Evolutionary conservation across 225 moss, liverwort and hornwort species (phyloP).

Genomic region (Neckera pumila): DNA sequence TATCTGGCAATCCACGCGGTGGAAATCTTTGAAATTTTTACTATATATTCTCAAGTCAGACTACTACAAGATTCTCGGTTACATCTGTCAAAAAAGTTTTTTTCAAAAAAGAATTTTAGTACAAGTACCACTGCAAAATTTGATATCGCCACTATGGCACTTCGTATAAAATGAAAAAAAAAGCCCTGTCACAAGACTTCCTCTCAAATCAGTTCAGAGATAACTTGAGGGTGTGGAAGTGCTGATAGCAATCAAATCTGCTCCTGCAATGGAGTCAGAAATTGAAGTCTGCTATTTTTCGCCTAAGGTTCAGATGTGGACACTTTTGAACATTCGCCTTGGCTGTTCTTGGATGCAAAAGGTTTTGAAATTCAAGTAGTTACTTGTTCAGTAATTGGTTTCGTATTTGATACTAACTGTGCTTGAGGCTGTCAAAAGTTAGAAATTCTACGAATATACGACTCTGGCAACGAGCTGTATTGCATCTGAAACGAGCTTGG

Average conservation of each 20-base stretch:
- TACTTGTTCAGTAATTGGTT: neutral
- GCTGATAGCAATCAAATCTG: too few species aligned
- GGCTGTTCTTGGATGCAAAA: accelerated
- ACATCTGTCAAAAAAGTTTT: too few species aligned
- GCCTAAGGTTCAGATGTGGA: accelerated
- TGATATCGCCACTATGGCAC: too few species aligned
- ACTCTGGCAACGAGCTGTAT: accelerated
- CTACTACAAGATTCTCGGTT: too few species aligned
- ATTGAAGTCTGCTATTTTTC: accelerated
- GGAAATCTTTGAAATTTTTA: too few species aligned
- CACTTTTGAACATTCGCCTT: neutral
- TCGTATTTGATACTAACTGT: accelerated
- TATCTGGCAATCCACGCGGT: too few species aligned
- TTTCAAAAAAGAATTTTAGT: too few species aligned
- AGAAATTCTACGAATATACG: neutral
- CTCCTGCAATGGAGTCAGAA: accelerated
- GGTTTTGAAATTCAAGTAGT: neutral
- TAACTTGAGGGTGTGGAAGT: neutral
- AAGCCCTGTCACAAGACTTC: too few species aligned
- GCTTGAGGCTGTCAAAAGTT: neutral
- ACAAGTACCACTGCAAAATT: too few species aligned
- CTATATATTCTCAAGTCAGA: too few species aligned
- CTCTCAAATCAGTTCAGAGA: too few species aligned
- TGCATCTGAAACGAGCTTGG: accelerated
- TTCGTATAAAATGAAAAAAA: too few species aligned